Conservation (phyloP, 768 basidiomycete genomes). For the Suillus decipiens region DNA sequence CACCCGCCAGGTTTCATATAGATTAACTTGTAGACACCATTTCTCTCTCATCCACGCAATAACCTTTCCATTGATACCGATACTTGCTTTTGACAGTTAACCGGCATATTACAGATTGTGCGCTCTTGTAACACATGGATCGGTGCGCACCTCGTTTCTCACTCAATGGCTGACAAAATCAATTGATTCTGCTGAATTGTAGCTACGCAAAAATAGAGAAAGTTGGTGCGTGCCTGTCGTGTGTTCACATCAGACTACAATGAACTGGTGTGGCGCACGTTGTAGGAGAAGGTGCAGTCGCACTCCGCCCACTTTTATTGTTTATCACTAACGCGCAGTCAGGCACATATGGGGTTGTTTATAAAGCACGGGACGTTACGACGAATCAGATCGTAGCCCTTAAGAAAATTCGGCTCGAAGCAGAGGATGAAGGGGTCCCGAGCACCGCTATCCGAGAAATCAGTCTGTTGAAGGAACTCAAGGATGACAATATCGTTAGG, state of each 20-base stretch:
- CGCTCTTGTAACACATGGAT: conserved; percentile 28
- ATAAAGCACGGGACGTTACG: conserved; percentile 87
- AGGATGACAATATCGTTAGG: conserved; percentile 96
- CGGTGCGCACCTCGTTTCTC: conserved; percentile 28
- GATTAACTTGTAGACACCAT: background rate
- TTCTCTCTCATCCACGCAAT: conserved; percentile 8
- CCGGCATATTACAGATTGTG: background rate
- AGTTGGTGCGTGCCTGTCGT: conserved; percentile 72
- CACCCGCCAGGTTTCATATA: conserved; percentile 2
- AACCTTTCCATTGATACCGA: conserved; percentile 8
- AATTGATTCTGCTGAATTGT: conserved; percentile 28
- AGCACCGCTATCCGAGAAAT: conserved; percentile 98
- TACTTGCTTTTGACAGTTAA: conserved; percentile 8
- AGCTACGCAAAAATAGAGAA: conserved; percentile 98
- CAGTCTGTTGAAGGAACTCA: conserved; percentile 93
- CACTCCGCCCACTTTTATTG: conserved; percentile 11
- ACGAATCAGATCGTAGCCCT: conserved; percentile 88
- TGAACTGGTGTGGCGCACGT: conserved; percentile 20
- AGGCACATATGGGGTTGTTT: conserved; percentile 99
- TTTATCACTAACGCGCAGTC: conserved; percentile 14
- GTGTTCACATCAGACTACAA: conserved; percentile 15
- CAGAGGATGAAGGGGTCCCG: conserved; percentile 98
- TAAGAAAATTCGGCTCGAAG: conserved; percentile 98
- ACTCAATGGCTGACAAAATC: conserved; percentile 15
- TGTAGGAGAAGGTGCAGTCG: conserved; percentile 45